Conservation (phyloP, 805 yeast species). For the Lipomyces sp. region DNA sequence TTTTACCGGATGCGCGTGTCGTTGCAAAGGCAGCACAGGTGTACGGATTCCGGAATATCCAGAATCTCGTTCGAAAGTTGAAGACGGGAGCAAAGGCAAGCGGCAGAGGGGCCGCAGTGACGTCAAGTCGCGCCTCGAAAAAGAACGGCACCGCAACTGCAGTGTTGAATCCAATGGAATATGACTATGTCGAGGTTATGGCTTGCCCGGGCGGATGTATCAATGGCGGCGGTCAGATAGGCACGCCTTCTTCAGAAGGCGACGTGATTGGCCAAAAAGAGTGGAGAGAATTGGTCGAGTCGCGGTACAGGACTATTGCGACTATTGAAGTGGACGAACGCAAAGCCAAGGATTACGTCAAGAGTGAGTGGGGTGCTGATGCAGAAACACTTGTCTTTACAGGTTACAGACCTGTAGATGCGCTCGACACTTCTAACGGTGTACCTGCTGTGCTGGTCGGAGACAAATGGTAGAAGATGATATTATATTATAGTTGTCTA, state of each 20-base stretch:
- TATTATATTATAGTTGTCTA: too few species aligned
- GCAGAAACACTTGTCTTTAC: constrained; percentile 13
- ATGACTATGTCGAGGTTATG: constrained; percentile 90
- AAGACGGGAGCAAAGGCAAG: constrained; percentile 43
- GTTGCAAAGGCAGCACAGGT: constrained; percentile 63
- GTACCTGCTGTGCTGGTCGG: constrained; percentile 27
- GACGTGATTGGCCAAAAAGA: constrained; percentile 30
- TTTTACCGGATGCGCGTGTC: constrained; percentile 36
- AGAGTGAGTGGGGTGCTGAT: constrained; percentile 17
- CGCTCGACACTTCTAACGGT: constrained; percentile 9
- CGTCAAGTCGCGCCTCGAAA: constrained; percentile 28
- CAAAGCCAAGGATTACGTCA: constrained; percentile 19
- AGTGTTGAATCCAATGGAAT: constrained; percentile 49
- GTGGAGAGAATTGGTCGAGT: constrained; percentile 37
- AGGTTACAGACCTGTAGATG: constrained; percentile 16
- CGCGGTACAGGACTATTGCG: constrained; percentile 43
- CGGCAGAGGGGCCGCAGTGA: constrained; percentile 21
- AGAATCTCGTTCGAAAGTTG: constrained; percentile 82
- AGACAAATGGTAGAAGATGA: constrained; percentile 27
- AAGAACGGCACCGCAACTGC: constrained; percentile 42
- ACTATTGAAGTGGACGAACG: constrained; percentile 22
- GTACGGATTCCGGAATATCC: constrained; percentile 92
- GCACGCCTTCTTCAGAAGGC: constrained; percentile 37
- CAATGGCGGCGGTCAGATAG: constrained; percentile 92
- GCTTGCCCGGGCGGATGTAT: constrained; percentile 98